Conservation (phyloP, 116 monocot species). For the Phalaenopsis hybrid region DNA sequence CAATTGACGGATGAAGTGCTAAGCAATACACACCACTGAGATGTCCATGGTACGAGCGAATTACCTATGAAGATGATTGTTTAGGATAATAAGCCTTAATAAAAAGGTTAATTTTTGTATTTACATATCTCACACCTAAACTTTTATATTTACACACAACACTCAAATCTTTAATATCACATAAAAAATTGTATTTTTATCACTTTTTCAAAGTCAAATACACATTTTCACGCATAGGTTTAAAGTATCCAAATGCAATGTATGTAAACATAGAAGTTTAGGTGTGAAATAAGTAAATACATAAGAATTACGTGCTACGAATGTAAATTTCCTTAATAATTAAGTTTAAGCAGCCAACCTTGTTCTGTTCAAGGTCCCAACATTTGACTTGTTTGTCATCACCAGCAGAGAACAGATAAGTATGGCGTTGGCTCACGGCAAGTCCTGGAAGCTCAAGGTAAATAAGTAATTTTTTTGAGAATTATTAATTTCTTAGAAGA, state of each 20-base stretch:
- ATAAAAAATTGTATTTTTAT: too few relatives aligned
- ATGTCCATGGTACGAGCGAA: slow-evolving; percentile 98
- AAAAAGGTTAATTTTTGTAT: neutral
- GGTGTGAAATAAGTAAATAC: too few relatives aligned
- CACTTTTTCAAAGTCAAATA: too few relatives aligned
- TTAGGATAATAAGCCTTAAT: neutral
- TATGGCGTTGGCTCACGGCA: slow-evolving; percentile 87
- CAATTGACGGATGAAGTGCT: slow-evolving; percentile 92
- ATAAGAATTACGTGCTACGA: too few relatives aligned
- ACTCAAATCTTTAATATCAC: too few relatives aligned
- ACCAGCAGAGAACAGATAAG: slow-evolving; percentile 97
- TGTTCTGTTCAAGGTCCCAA: slow-evolving; percentile 98
- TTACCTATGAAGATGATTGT: slow-evolving; percentile 37
- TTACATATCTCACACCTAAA: too few relatives aligned
- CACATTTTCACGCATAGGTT: too few relatives aligned
- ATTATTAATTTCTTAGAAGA: too few relatives aligned
- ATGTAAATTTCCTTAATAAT: neutral
- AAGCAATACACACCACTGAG: slow-evolving; percentile 98
- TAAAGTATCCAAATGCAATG: too few relatives aligned
- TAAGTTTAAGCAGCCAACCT: slow-evolving; percentile 37
- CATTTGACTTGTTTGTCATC: slow-evolving; percentile 99
- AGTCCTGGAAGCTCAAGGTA: slow-evolving; percentile 47
- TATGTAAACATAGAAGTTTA: too few relatives aligned
- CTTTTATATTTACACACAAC: too few relatives aligned
- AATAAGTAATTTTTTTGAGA: neutral